Conservation (phyloP, 768 basidiomycete species). For the Russula emetica region DNA sequence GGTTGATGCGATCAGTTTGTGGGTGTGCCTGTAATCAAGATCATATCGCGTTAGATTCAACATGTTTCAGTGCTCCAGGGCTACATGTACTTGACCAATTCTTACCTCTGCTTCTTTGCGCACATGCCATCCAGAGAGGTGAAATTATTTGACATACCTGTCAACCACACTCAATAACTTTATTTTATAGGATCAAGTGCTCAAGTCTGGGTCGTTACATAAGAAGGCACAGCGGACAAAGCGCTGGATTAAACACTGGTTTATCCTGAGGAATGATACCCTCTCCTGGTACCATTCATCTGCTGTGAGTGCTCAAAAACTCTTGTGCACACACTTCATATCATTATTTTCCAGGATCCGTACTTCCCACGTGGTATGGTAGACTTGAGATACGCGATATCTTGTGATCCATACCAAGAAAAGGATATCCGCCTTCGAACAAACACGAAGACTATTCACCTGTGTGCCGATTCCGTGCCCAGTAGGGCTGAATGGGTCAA, state of each 20-base stretch:
- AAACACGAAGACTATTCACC: constrained; percentile 65
- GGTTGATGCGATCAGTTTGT: constrained; percentile 87
- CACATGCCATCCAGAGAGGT: constrained; percentile 91
- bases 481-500: constrained; percentile 96
- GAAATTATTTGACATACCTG: constrained; percentile 21
- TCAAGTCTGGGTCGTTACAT: constrained; percentile 86
- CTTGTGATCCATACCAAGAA: constrained; percentile 77
- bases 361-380: constrained; percentile 97
- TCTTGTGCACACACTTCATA: constrained; percentile 9
- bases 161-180: constrained; percentile 14
- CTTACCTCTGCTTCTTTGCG: constrained; percentile 94
- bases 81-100: constrained; percentile 93
- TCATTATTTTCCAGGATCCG: constrained; percentile 61
- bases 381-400: constrained; percentile 89
- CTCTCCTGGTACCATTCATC: constrained; percentile 96
- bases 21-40: constrained; percentile 39
- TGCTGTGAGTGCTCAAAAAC: constrained; percentile 48
- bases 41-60: constrained; percentile 11
- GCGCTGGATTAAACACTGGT: constrained; percentile 94
- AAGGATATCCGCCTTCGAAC: constrained; percentile 80
- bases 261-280: constrained; percentile 91
- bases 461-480: constrained; percentile 75
- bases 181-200: constrained; percentile 69
- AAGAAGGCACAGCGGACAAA: constrained; percentile 89
- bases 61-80: constrained; percentile 76